Base-by-base conservation (phyloP, 2,329 filamentous ascomycete genomes). In the Xylaria polymorpha region DNA sequence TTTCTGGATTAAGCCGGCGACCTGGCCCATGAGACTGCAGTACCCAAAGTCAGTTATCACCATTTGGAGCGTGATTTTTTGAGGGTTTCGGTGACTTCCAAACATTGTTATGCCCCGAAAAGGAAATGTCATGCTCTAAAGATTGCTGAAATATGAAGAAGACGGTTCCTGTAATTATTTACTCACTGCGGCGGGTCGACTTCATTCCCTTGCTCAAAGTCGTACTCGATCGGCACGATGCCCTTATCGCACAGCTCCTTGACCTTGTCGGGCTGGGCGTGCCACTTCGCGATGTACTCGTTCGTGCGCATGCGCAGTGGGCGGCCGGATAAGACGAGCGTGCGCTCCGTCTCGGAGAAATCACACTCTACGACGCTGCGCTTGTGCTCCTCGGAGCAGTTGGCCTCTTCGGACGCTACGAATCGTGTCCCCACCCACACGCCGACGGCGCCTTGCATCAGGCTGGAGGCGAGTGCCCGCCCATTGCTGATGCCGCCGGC, bases 341-440 rank as follows among this genome's bases (percentile, higher is more conserved):
- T 97, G 58, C 94, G 85, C 72, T 93, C 83, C 0, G 95, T 98
- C 74, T 93, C 94, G 48, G 91, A 89, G 75, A 93, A 94, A 12
- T 84, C 86, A 66, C 94, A 95, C n/a, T 82, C 84, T 1, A 97
- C 91, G 0, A 98, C 94, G 37, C 90, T 91, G 74, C 91, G 84
- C 83, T 98, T 98, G 81, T 98, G 94, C 83, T 90, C 84, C 74
- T 91, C 86, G 79, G 91, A 92, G 76, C 93, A 94, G 18, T 90
- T 91, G 0, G 94, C 94, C 83, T 98, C 95, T 41, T 84, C 85
- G 9, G 88, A 89, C 1, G 95, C 94, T 18, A 98, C 93, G 80
- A 98, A 98, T 22, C 95, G 86, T 69, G 95, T 98, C 35, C 95
- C 95, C 0, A 98, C 94, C 95, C 95, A 98, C 1, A 97, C 95